Percentiles rank a stretch among this genome's conserved stretches.
Evolutionary conservation across 1,284 basidiomycete species (phyloP).

Genomic region (Mycena citricolor): DNA sequence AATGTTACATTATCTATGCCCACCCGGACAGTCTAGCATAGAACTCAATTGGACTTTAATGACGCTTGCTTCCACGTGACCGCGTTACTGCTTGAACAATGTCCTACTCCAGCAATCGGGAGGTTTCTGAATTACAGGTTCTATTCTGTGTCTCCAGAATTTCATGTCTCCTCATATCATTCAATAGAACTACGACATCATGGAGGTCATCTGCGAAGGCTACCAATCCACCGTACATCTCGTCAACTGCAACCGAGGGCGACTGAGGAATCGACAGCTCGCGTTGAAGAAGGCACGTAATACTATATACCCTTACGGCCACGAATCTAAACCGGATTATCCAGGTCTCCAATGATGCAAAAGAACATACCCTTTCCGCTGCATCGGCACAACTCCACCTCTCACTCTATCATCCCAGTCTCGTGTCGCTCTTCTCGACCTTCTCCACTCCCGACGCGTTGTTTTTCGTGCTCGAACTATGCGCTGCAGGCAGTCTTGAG

Average conservation of each 20-base stretch:
- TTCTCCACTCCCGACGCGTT: constrained; percentile 35
- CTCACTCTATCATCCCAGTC: constrained; percentile 47
- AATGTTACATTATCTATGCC: too few relatives aligned
- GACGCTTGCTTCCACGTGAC: too few relatives aligned
- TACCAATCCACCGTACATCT: constrained; percentile 34
- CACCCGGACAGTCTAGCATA: too few relatives aligned
- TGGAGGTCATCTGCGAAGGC: constrained; percentile 35
- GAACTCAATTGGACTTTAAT: too few relatives aligned
- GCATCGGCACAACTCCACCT: constrained; percentile 35
- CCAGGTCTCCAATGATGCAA: constrained; percentile 10
- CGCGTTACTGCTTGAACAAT: too few relatives aligned
- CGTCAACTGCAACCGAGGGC: constrained; percentile 42
- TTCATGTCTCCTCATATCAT: too few relatives aligned
- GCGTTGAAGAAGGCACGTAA: constrained; percentile 41
- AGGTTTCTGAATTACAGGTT: too few relatives aligned
- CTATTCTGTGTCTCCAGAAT: too few relatives aligned
- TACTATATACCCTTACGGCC: too few relatives aligned
- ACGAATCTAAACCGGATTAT: too few relatives aligned
- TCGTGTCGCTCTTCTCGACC: constrained; percentile 46
- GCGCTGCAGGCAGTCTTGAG: constrained; percentile 40
- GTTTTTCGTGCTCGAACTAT: constrained; percentile 47
- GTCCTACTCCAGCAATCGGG: too few relatives aligned
- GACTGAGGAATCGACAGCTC: constrained; percentile 39
- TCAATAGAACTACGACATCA: constrained; percentile 41
- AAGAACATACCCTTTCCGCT: constrained; percentile 7